Conservation (phyloP, 2,329 filamentous ascomycete genomes). For the Aspergillus aculeatus region DNA sequence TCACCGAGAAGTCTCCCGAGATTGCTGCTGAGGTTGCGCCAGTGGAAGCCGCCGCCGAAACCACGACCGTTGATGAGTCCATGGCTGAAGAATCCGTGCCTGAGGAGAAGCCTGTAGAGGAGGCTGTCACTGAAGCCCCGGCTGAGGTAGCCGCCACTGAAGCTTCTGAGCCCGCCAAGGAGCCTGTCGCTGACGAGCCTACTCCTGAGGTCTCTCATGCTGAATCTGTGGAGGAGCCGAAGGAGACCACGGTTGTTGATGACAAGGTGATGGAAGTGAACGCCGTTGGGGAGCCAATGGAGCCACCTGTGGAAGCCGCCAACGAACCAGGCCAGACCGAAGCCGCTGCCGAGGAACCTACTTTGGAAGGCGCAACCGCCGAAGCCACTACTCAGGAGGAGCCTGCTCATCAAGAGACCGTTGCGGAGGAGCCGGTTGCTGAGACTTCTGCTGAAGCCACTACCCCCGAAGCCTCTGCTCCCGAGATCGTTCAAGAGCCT, state of each 20-base stretch:
- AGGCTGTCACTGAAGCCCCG: background rate
- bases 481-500: constrained; percentile 5
- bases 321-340: constrained; percentile 1
- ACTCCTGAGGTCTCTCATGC: background rate
- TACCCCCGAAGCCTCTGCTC: background rate
- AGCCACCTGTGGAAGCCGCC: constrained; percentile 8
- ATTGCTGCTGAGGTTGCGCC: background rate
- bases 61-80: constrained; percentile 7
- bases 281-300: background rate
- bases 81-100: background rate
- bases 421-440: constrained; percentile 7
- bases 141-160: background rate
- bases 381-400: constrained; percentile 10
- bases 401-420: background rate
- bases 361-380: constrained; percentile 5
- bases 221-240: background rate
- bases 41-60: constrained; percentile 5
- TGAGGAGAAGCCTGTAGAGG: constrained; percentile 6
- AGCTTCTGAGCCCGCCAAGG: background rate
- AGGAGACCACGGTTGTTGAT: background rate
- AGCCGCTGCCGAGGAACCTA: constrained; percentile 4
- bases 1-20: background rate
- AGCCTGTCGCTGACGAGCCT: background rate
- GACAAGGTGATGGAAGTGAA: background rate
- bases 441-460: constrained; percentile 5